Evolutionary conservation across 2,329 filamentous ascomycete genomes (phyloP).

Genomic region (Dothistroma septosporum): DNA sequence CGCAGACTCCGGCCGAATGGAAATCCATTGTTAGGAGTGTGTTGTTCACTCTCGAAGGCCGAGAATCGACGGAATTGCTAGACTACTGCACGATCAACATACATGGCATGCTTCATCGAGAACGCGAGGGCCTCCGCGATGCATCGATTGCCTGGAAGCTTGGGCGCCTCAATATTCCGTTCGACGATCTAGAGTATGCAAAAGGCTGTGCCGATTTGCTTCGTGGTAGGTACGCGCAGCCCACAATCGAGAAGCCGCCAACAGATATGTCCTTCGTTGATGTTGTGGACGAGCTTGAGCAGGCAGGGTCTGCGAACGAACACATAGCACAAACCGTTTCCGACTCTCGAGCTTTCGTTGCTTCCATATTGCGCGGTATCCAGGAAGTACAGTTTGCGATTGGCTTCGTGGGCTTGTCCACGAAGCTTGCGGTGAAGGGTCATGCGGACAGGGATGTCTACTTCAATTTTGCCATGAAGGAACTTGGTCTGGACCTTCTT

Average conservation of each 20-base stretch:
- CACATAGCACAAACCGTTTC: slow-evolving; percentile 77
- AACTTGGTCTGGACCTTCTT: slow-evolving; percentile 88
- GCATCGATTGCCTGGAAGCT: slow-evolving; percentile 86
- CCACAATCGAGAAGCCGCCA: slow-evolving; percentile 31
- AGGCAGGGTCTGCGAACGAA: slow-evolving; percentile 62
- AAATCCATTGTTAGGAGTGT: slow-evolving; percentile 81
- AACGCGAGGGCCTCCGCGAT: slow-evolving; percentile 81
- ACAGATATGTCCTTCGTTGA: slow-evolving; percentile 63
- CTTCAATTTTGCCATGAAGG: slow-evolving; percentile 89
- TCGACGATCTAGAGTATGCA: slow-evolving; percentile 74
- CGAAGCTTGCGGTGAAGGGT: slow-evolving; percentile 66
- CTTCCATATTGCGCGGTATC: slow-evolving; percentile 83
- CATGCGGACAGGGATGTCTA: slow-evolving; percentile 67
- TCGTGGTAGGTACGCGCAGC: slow-evolving; percentile 39
- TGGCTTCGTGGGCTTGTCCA: slow-evolving; percentile 83
- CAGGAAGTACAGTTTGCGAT: slow-evolving; percentile 96
- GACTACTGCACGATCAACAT: slow-evolving; percentile 86
- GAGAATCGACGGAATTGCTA: slow-evolving; percentile 79
- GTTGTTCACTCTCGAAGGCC: slow-evolving; percentile 79
- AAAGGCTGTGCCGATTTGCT: slow-evolving; percentile 51
- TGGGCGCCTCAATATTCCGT: slow-evolving; percentile 83
- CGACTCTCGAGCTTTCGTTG: slow-evolving; percentile 87
- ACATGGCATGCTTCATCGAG: slow-evolving; percentile 82
- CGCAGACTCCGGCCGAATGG: slow-evolving; percentile 85
- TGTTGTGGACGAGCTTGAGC: slow-evolving; percentile 69